These are phyloP conservation scores for Chenopodium album DNA, from an alignment of 148 eudicot genomes.

Conservation along the genomic window DNA sequence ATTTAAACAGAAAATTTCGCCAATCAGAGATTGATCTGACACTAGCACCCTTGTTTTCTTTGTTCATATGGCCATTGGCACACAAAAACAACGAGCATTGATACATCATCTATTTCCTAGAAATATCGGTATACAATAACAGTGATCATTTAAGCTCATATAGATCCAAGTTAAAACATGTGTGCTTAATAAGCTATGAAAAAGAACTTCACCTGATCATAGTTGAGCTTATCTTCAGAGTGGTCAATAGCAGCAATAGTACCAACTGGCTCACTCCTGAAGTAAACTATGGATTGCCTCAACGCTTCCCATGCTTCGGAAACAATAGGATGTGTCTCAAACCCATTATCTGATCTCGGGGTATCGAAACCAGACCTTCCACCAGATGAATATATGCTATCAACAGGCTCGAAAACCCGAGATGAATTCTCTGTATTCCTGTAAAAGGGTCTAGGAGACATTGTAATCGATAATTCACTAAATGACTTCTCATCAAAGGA, in stretches of 20 bases:
- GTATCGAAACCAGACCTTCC: conserved; percentile 58
- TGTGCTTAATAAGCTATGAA: not conserved
- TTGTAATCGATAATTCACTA: conserved; percentile 59
- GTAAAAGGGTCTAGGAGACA: conserved; percentile 58
- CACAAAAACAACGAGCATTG: not conserved
- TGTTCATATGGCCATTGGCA: not conserved
- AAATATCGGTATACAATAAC: not conserved
- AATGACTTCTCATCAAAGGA: conserved; percentile 80
- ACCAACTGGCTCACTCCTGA: conserved; percentile 73
- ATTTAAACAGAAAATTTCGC: not conserved
- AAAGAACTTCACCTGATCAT: conserved; percentile 61
- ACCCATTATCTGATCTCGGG: conserved; percentile 51
- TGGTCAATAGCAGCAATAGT: conserved; percentile 78
- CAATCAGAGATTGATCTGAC: not conserved
- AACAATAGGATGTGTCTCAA: conserved; percentile 69
- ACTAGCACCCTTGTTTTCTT: not conserved
- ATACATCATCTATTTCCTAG: not conserved
- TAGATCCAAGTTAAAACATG: not conserved
- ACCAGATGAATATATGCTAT: conserved; percentile 54
- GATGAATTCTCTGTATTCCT: conserved; percentile 52
- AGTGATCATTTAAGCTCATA: not conserved
- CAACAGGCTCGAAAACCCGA: conserved; percentile 55
- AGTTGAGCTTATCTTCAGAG: conserved; percentile 68
- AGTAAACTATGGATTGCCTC: conserved; percentile 65
- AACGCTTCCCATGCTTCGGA: conserved; percentile 82